A percentile compares a stretch with the other conserved stretches of the same genome.
Evolutionary conservation across 148 eudicot genomes (phyloP).

Genomic region (Chenopodium berlandieri): DNA sequence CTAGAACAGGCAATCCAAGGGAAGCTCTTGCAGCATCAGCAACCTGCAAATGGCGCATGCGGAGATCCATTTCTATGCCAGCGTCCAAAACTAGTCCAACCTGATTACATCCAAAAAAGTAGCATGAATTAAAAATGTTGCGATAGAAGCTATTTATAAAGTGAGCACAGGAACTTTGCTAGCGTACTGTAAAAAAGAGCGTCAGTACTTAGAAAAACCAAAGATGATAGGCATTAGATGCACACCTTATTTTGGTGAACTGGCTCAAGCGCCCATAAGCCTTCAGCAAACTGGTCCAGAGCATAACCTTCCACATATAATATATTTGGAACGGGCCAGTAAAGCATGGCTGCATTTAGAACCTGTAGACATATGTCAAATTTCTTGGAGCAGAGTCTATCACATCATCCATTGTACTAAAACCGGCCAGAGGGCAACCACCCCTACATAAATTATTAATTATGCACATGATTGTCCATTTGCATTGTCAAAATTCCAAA

Average conservation of each 20-base stretch:
- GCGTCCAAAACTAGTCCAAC: constrained; percentile 91
- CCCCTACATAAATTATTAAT: background rate
- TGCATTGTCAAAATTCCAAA: background rate
- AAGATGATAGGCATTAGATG: constrained; percentile 1
- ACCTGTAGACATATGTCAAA: constrained; percentile 44
- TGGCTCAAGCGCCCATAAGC: constrained; percentile 70
- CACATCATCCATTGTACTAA: background rate
- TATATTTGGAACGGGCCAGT: constrained; percentile 79
- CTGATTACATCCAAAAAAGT: constrained; percentile 36
- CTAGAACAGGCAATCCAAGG: constrained; percentile 86
- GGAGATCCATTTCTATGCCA: constrained; percentile 81
- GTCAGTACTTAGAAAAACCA: background rate
- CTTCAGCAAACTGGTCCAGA: constrained; percentile 87
- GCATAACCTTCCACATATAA: constrained; percentile 95
- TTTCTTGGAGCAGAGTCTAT: background rate
- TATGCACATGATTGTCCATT: background rate
- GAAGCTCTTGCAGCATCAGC: constrained; percentile 95
- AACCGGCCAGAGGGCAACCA: too few species aligned
- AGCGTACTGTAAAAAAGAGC: background rate
- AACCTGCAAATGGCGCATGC: constrained; percentile 75
- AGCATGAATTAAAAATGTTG: constrained; percentile 17
- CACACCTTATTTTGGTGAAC: constrained; percentile 88
- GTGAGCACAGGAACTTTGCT: background rate
- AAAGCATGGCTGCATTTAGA: constrained; percentile 96
- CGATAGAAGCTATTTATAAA: constrained; percentile 6